phyloP scores from a whole-genome alignment of 129 eudicot species.

The Erigeron canadensis region DNA sequence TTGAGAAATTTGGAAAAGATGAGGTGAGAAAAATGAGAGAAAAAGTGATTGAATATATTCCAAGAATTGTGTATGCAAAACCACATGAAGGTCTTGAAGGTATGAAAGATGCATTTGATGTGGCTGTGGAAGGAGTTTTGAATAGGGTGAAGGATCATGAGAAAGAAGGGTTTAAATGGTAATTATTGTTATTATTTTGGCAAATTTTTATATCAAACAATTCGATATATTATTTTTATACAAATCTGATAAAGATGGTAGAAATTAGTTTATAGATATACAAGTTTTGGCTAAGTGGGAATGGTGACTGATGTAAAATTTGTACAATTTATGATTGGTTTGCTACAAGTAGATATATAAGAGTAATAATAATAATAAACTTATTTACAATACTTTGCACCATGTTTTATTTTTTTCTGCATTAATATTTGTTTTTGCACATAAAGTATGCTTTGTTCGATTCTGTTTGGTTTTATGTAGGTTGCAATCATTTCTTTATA shows the following conservation, averaged over 20 bases:
- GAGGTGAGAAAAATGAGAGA: constrained; percentile 66
- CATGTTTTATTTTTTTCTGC: neutral
- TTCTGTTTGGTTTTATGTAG: neutral
- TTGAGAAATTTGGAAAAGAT: constrained; percentile 49
- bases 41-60: constrained; percentile 77
- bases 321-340: constrained; percentile 28
- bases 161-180: constrained; percentile 61
- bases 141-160: constrained; percentile 67
- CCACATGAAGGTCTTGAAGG: constrained; percentile 57
- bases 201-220: neutral
- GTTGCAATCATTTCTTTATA: neutral
- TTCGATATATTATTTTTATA: constrained; percentile 2
- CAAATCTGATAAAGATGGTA: constrained; percentile 13
- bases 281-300: constrained; percentile 1
- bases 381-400: neutral
- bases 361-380: neutral
- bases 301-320: constrained; percentile 23
- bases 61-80: constrained; percentile 66
- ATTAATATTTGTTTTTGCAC: neutral
- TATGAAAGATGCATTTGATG: constrained; percentile 82
- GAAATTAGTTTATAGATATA: constrained; percentile 26
- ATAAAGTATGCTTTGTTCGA: constrained; percentile 1
- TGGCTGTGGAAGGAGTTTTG: constrained; percentile 79
- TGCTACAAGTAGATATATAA: constrained; percentile 7
- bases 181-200: constrained; percentile 19